A percentile compares a stretch with the other conserved stretches of the same genome.
Evolutionary conservation across 257 asterid genomes (phyloP).

Genomic region (Solanum chilense): DNA sequence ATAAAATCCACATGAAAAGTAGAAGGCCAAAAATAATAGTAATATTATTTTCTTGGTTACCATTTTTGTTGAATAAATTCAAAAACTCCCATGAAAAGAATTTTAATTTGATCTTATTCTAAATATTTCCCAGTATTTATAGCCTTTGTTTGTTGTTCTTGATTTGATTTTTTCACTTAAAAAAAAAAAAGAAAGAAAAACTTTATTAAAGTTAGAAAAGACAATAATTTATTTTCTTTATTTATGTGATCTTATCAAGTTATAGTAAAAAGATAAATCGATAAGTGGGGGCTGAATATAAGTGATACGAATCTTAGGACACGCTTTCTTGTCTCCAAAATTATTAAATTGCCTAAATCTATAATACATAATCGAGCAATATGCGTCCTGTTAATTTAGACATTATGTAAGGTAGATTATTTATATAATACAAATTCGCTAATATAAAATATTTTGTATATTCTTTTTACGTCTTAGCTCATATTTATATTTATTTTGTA

Average conservation of each 20-base stretch:
- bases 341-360: not conserved
- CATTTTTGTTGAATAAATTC: conserved; percentile 10
- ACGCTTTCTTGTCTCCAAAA: not conserved
- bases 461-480: not conserved
- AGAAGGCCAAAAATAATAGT: conserved; percentile 12
- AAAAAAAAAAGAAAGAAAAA: not conserved
- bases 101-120: not conserved
- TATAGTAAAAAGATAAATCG: not conserved
- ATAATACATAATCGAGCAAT: not conserved
- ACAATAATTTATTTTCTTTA: not conserved
- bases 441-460: not conserved
- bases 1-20: conserved; percentile 3
- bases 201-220: not conserved
- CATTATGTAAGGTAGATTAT: accelerated
- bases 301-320: not conserved
- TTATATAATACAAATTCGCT: not conserved
- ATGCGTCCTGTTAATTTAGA: not conserved
- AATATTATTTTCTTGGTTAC: conserved; percentile 7
- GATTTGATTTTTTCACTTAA: not conserved
- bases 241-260: not conserved
- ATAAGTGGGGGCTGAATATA: not conserved
- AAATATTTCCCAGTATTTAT: not conserved
- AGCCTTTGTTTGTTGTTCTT: not conserved
- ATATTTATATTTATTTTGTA: not conserved
- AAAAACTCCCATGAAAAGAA: not conserved